Evolutionary conservation across 176 grass and related monocot species (phyloP), one percentile per base, ranked within the genome.

Genomic region (Ensete glaucum): DNA sequence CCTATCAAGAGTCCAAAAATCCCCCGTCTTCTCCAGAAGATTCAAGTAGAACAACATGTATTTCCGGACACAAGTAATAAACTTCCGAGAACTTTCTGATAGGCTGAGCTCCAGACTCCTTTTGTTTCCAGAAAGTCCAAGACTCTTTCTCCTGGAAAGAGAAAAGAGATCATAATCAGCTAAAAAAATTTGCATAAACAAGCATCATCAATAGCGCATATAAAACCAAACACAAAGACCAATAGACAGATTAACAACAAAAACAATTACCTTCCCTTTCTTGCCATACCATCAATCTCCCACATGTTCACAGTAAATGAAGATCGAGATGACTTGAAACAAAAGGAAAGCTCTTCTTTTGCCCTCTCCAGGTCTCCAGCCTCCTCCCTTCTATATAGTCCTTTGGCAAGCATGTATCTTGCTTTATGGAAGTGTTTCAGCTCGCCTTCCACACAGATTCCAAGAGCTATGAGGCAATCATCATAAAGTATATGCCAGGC

Each of bases 71-170:
- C 90, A 98, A 68, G 87, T 93, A 64, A 98, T 98, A 69, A 91
- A 98, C 85, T 94, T 98, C 13, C 90, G 80, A 69, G 95, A 98
- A 91, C 95, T 98, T 89, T 98, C 95, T 76, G 90, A 98, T 72
- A 98, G 91, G 84, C 90, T 98, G 76, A 98, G 86, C 74, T 98
- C 90, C 73, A 98, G 81, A 88, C 81, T 91, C 63, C 94, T 94
- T 89, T 82, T 99, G 51, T 76, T 89, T 70, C 84, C 90, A 84
- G 88, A 75, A 70, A 91, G 76, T 91, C 89, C 89, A n/a, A 84
- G 88, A 86, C 94, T 93, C 83, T 84, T 99, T 64, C 73, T 87
- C 84, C 95, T 99, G 80, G n/a, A 58, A 81, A 63, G 60, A 87
- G 63, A 13, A 82, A 68, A 29, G 10, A 48, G 50, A 55, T 55